These are phyloP conservation scores for Colletotrichum sp. DNA, from an alignment of 2,329 filamentous ascomycete genomes.

Conservation along the genomic window DNA sequence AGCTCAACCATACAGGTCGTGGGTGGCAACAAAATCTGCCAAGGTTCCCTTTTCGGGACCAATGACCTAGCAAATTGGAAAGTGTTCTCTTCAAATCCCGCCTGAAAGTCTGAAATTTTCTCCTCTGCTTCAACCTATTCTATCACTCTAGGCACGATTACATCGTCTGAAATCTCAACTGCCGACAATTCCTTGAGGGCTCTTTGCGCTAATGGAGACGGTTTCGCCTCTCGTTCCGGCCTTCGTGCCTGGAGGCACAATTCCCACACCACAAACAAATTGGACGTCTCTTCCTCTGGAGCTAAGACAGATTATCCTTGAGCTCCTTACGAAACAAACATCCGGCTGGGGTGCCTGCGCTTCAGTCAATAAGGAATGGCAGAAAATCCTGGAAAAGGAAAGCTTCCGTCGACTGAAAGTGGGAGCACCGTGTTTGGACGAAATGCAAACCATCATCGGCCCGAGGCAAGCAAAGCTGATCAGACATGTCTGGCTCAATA, in stretches of 20 bases:
- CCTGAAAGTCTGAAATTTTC: fast-evolving
- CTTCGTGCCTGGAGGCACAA: background rate
- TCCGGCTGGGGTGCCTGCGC: constrained; percentile 34
- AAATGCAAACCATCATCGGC: constrained; percentile 23
- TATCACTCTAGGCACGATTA: background rate
- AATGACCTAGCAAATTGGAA: background rate
- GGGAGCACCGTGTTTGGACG: constrained; percentile 24
- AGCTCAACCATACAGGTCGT: background rate
- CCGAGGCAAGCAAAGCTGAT: constrained; percentile 24
- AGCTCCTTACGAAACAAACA: background rate
- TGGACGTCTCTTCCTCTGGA: background rate
- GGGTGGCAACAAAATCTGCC: background rate
- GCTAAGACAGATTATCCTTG: background rate
- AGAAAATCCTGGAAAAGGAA: constrained; percentile 28
- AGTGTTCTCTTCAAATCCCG: background rate
- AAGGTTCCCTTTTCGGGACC: background rate
- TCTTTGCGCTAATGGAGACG: background rate
- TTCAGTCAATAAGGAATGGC: constrained; percentile 39
- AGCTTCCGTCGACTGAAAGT: constrained; percentile 33
- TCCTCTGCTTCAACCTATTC: background rate
- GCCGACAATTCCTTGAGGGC: background rate
- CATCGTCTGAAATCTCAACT: background rate
- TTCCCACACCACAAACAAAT: too few species aligned
- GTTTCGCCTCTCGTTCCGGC: background rate
- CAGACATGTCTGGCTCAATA: constrained; percentile 31